A percentile compares a stretch with the other conserved stretches of the same genome.
These are phyloP conservation scores for Phytophthora podocarpi DNA, from an alignment of 352 stramenopile genomes.

Conservation along the genomic window DNA sequence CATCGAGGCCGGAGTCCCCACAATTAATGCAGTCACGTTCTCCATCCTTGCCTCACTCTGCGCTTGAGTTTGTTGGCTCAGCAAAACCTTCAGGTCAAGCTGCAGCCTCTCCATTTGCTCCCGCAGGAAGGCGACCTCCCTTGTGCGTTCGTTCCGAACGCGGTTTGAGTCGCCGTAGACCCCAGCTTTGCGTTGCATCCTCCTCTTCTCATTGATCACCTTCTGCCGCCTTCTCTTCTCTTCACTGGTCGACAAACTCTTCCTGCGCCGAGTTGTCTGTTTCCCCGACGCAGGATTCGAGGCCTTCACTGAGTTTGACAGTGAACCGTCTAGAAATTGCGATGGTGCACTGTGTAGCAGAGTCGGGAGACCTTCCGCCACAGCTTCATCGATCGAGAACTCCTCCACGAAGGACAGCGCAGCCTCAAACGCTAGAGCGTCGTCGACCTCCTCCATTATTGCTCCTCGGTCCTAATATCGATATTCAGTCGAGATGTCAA, in stretches of 20 bases:
- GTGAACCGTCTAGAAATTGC: neutral
- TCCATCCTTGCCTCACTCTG: neutral
- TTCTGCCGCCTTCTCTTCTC: constrained; percentile 2
- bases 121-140: constrained; percentile 61
- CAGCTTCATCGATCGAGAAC: constrained; percentile 32
- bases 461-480: too few relatives aligned
- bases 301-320: constrained; percentile 21
- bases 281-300: neutral
- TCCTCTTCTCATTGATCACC: constrained; percentile 30
- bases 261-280: neutral
- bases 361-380: constrained; percentile 13
- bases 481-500: too few relatives aligned
- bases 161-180: constrained; percentile 31
- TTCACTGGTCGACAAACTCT: neutral
- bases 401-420: constrained; percentile 48
- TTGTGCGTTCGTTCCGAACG: constrained; percentile 40
- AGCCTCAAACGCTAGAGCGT: constrained; percentile 35
- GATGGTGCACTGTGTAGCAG: constrained; percentile 21
- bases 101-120: constrained; percentile 58
- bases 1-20: neutral
- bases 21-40: neutral
- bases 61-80: neutral
- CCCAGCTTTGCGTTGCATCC: constrained; percentile 26
- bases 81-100: constrained; percentile 45
- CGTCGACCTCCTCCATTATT: constrained; percentile 39